A percentile compares a stretch with the other conserved stretches of the same genome.
Conservation (phyloP, 129 eudicot species). For the Saposhnikovia divaricata region DNA sequence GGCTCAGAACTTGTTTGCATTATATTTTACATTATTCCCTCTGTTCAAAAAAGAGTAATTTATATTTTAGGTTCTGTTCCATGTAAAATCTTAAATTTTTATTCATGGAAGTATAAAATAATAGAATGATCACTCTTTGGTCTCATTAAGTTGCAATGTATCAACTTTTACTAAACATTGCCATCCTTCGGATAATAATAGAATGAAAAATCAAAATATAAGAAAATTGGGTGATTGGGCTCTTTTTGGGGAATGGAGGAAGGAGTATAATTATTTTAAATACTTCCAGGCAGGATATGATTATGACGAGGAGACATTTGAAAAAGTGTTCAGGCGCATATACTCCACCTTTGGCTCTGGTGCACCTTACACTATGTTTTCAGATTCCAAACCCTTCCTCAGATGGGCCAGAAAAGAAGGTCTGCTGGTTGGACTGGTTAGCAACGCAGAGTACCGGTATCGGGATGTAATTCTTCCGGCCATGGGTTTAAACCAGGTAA, state of each 20-base stretch:
- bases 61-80: not conserved
- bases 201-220: not conserved
- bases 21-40: not conserved
- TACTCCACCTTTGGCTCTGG: conserved; percentile 88
- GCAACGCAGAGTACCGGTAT: conserved; percentile 96
- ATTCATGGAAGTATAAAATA: not conserved
- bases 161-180: not conserved
- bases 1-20: not conserved
- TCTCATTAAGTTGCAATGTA: not conserved
- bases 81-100: not conserved
- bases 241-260: not conserved
- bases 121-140: not conserved
- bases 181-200: no score
- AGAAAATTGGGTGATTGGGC: not conserved
- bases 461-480: conserved; percentile 95
- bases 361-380: conserved; percentile 78
- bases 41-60: not conserved
- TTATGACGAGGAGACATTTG: conserved; percentile 94
- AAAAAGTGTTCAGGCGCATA: conserved; percentile 78
- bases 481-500: conserved; percentile 75
- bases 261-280: not conserved
- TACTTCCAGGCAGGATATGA: conserved; percentile 85
- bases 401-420: conserved; percentile 83
- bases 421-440: conserved; percentile 73
- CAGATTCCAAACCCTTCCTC: conserved; percentile 82